Evolutionary conservation across 352 stramenopile species (phyloP), one percentile per base, ranked within the genome.

Genomic region (Phytophthora pini): DNA sequence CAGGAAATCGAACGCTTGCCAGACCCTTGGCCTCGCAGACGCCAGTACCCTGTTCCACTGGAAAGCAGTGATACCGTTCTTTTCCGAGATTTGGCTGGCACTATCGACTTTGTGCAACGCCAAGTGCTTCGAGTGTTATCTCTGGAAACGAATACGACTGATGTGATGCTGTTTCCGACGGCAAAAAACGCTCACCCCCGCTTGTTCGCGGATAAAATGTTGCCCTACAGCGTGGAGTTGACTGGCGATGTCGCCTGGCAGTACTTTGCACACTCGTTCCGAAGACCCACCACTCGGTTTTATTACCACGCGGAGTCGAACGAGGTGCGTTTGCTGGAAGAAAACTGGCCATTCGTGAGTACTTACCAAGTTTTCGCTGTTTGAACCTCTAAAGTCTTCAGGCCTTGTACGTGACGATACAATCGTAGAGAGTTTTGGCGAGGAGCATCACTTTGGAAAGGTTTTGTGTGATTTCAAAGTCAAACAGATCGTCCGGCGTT

Each of bases 391-490:
- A 6, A 45, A 53, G 40, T 12, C 59, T 43, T 15, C 38, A 7
- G 47, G 27, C 7, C 31, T 64, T 31, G 52, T 61, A 8, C 40
- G 65, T 0, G 76, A 84, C 43, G 78, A 89, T 53, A 88, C 73
- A 11, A 77, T 88, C 34, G 52, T 81, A 41, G 80, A 89, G 48
- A 82, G 75, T 56, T 81, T 86, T 66, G 74, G 72, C 22, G 56
- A 87, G 12, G 72, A 81, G 57, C 52, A 84, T 43, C 50, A 69
- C 15, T 70, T 70, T 12, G 78, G 82, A 12, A 56, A 65, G 29
- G 79, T 72, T 13, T 69, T 53, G 3, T 66, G 72, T 12, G 56
- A 80, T 27, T 79, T 88, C 61, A 73, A 70, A 9, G 66, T 87
- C 15, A 78, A 79, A 43, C 65, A 84, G 48, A 73, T 73, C n/a